phyloP scores from a whole-genome alignment of 306 rosid species.

The Senna tora region DNA sequence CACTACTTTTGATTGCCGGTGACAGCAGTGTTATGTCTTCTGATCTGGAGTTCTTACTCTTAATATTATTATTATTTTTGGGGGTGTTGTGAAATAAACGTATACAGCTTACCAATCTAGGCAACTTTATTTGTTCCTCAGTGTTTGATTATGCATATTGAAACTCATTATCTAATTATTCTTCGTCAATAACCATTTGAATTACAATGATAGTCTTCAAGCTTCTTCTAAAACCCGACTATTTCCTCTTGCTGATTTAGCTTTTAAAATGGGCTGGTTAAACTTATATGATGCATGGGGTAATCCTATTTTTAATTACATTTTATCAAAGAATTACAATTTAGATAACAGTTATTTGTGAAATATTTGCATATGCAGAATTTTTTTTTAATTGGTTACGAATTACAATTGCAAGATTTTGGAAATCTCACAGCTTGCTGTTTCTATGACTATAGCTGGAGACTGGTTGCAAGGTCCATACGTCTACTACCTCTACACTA shows the following conservation, averaged over 20 bases:
- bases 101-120: not conserved
- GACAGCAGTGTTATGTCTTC: slow-evolving; percentile 17
- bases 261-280: not conserved
- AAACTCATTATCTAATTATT: not conserved
- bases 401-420: too few species aligned
- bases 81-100: not conserved
- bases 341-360: slow-evolving; percentile 7
- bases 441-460: slow-evolving; percentile 73
- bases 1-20: not conserved
- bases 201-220: not conserved
- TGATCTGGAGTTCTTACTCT: not conserved
- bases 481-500: slow-evolving; percentile 91
- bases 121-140: not conserved
- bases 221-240: not conserved
- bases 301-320: slow-evolving; percentile 6
- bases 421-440: slow-evolving; percentile 38
- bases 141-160: slow-evolving; percentile 8
- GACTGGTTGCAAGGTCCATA: slow-evolving; percentile 99
- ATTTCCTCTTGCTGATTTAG: not conserved
- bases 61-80: not conserved
- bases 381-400: slow-evolving; percentile 18
- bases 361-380: not conserved
- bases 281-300: not conserved
- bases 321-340: slow-evolving; percentile 1
- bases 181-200: slow-evolving; percentile 9